Conservation (phyloP, 768 basidiomycete genomes). For the Tephrocybe sp. region DNA sequence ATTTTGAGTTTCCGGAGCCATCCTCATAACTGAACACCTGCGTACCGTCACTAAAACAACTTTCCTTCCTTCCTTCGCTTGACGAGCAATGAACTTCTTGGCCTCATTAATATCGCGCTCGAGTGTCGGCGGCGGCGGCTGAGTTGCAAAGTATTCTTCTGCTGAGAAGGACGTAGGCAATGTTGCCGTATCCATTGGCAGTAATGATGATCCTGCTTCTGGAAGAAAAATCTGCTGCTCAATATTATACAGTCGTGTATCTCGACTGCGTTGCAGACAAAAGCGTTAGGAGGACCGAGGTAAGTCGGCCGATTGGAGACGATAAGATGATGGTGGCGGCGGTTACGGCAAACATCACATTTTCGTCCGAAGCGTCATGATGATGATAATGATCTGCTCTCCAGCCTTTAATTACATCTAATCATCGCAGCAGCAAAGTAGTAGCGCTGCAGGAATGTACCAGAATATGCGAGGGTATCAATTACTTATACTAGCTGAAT, state of each 20-base stretch:
- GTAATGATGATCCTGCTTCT: neutral
- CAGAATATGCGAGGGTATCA: constrained; percentile 4
- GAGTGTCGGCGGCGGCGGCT: constrained; percentile 73
- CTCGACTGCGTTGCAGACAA: too few relatives aligned
- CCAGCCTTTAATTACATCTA: neutral
- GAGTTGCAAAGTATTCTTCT: constrained; percentile 87
- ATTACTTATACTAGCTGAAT: constrained; percentile 1
- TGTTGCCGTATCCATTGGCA: constrained; percentile 7
- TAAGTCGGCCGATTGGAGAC: neutral
- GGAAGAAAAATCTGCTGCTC: neutral
- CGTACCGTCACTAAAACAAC: constrained; percentile 95
- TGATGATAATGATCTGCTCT: neutral
- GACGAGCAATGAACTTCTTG: constrained; percentile 65
- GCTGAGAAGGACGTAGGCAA: constrained; percentile 67
- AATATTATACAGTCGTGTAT: neutral
- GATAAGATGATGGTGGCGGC: neutral
- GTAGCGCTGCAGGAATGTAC: neutral
- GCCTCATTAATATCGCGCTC: constrained; percentile 65
- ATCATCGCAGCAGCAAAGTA: neutral
- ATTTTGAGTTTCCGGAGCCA: neutral
- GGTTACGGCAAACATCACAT: too few relatives aligned
- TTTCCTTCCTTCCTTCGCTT: constrained; percentile 59
- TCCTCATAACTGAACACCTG: constrained; percentile 9
- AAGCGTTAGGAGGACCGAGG: neutral
- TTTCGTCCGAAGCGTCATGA: too few relatives aligned